Evolutionary conservation across 352 stramenopile genomes (phyloP), one percentile per base, ranked within the genome.

Genomic region (Phytophthora cactorum): DNA sequence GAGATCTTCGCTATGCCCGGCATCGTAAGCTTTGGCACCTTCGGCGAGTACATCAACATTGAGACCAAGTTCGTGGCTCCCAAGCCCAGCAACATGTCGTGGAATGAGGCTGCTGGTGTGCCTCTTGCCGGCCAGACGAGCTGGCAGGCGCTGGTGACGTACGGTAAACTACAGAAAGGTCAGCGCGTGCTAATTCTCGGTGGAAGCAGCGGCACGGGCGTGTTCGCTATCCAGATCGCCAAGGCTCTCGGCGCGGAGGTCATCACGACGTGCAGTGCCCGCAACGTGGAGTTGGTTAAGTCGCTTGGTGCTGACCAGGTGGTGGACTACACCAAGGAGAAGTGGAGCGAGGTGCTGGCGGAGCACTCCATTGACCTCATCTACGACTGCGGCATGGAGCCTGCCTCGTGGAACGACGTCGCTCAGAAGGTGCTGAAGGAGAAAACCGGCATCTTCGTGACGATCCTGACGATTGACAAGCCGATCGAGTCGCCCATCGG

Each of bases 181-280:
- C 60, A 72, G 34, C 58, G 62, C 28, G 66, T 91, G 46, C 56
- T 92, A 3, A 72, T 92, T n/a, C 49, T 66, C 6, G 59, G 59
- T 6, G 82, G 84, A 14, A 87, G 77, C 67, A 83, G 85, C 34
- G 76, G 80, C 51, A 86, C 82, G 28, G 86, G 86, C 12, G 31
- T 84, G 6, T 81, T 84, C 34, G 84, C 62, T 9, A 55, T 89
- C 31, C 85, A 93, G 55, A 74, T 95, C 47, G 80, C 82, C 32
- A 87, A 87, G 66, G 66, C 66, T 5, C 25, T 77, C 3, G 75
- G 70, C 1, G 74, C 72, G 6, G 51, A 64, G 29, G 62, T 77
- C 2, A 59, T 85, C 17, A 62, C 65, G 7, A 83, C 77, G 14
- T 70, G 68, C 41, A 89, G 78, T 50, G 52, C 63, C 11, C 68